Conservation (phyloP, 208 protist genomes). For the Entamoeba moshkovskii region DNA sequence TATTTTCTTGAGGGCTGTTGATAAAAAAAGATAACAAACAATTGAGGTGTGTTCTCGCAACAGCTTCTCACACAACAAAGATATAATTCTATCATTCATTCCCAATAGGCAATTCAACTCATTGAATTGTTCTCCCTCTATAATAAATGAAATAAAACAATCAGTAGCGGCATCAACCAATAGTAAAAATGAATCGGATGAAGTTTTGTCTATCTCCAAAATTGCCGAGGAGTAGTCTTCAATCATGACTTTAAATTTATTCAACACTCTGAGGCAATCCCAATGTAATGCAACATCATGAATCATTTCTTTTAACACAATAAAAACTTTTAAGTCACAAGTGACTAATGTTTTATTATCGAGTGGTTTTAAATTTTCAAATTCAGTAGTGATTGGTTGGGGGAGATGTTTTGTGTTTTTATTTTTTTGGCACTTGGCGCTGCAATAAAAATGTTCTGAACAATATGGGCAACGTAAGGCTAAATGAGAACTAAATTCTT, state of each 20-base stretch:
- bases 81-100: background rate
- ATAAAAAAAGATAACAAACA: background rate
- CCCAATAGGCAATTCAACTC: background rate
- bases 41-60: background rate
- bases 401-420: background rate
- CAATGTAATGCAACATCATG: background rate
- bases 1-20: background rate
- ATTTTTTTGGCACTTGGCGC: background rate
- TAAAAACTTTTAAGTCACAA: background rate
- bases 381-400: background rate
- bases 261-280: background rate
- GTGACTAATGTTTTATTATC: background rate
- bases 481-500: background rate
- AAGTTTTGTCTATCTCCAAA: background rate
- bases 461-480: background rate
- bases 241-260: background rate
- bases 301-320: background rate
- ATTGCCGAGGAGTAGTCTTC: background rate
- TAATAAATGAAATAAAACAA: background rate
- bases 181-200: background rate
- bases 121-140: background rate
- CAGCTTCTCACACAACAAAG: background rate
- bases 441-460: background rate
- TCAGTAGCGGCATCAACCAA: background rate
- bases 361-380: background rate